Evolutionary conservation across 1,284 basidiomycete species (phyloP).

Genomic region (Trichosporon sp.): DNA sequence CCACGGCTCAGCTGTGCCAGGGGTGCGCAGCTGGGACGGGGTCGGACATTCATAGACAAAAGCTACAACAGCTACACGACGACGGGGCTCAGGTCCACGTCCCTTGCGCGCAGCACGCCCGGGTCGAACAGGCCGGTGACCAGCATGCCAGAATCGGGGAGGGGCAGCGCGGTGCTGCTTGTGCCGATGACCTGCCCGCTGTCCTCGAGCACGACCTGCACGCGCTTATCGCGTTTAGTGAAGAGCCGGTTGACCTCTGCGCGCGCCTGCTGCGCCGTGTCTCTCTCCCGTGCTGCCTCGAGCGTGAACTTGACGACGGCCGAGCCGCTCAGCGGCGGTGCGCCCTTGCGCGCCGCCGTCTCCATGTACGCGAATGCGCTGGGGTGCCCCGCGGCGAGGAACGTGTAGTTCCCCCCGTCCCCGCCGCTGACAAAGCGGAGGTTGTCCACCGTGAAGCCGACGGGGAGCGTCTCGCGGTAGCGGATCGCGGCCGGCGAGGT

Average conservation of each 20-base stretch:
- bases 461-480: conserved; percentile 14
- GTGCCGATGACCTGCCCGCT: conserved; percentile 3
- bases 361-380: neutral
- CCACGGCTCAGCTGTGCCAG: too few species aligned
- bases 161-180: conserved; percentile 1
- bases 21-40: too few species aligned
- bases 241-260: conserved; percentile 7
- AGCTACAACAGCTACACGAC: neutral
- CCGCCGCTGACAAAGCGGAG: conserved; percentile 6
- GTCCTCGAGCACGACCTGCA: conserved; percentile 11
- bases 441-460: conserved; percentile 12
- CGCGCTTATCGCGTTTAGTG: conserved; percentile 5
- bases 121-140: neutral
- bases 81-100: neutral
- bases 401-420: neutral
- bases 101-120: neutral
- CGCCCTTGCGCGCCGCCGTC: neutral
- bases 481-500: neutral
- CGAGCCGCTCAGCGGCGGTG: neutral
- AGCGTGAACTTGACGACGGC: conserved; percentile 7
- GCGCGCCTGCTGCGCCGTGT: neutral
- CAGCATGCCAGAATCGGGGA: neutral
- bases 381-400: conserved; percentile 14
- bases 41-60: neutral
- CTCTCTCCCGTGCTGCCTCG: neutral